Evolutionary conservation across 495 filamentous ascomycete genomes (phyloP).

Genomic region (Aspergillus biplanus): DNA sequence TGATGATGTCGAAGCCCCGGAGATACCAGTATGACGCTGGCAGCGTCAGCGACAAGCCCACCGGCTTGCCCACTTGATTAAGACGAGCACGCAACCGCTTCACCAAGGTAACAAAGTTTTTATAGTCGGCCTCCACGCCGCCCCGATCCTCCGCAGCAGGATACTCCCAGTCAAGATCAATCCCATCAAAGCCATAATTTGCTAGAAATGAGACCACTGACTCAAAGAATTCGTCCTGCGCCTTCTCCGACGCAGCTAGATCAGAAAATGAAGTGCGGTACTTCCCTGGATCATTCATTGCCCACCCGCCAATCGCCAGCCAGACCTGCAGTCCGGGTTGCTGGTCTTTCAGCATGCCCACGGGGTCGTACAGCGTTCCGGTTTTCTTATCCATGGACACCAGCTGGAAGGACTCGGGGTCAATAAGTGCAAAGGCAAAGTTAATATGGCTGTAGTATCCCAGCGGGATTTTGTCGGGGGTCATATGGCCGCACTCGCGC

Average conservation of each 20-base stretch:
- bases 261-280: background rate
- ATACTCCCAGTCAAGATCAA: conserved; percentile 3
- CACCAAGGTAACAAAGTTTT: background rate
- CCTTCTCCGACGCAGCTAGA: background rate
- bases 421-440: background rate
- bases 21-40: conserved; percentile 49
- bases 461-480: background rate
- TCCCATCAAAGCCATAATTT: background rate
- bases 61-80: background rate
- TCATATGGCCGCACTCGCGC: background rate
- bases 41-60: background rate
- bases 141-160: background rate
- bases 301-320: background rate
- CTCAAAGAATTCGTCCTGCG: background rate
- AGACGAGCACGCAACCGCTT: background rate
- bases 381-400: background rate
- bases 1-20: conserved; percentile 44
- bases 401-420: background rate
- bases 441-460: background rate
- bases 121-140: background rate
- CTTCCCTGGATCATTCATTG: background rate
- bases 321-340: background rate
- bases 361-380: background rate
- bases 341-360: background rate
- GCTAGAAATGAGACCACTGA: background rate